Evolutionary conservation across 1,284 basidiomycete species (phyloP), one percentile per base, ranked within the genome.

Genomic region (Golubevia sp.): DNA sequence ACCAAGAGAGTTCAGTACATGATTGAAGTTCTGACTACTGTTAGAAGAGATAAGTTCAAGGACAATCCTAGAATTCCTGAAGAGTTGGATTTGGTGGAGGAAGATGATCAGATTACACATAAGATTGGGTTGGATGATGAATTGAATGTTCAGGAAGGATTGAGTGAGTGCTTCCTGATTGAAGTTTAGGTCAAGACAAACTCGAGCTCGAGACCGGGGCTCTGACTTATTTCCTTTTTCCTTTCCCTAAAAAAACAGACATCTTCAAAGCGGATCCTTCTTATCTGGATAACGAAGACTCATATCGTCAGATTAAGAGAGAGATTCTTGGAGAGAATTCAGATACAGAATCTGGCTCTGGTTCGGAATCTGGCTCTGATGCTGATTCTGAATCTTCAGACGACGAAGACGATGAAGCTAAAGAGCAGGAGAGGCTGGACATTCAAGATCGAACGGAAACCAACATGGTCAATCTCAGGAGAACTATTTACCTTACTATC

Each of bases 1-100:
- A 93, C 92, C 79, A 95, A 98, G 79, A 90, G 97, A 71, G 94
- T 97, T 25, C 96, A 99, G 83, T 99, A 97, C 86, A 98, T 98
- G 97, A 94, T 99, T 77, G 97, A 99, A 85, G 96, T 99, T 3
- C 71, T 83, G 0, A 71, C 73, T 1, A 79, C 82, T 62, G 93
- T 97, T 8, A 88, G 96, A 70, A 96, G 97, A 86, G 97, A 99
- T 87, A 94, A 92, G 84, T 99, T 93, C 88, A 97, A 97, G 87
- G 96, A 99, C 84, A 97, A 99, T 83, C 95, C 94, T 21, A 89
- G 92, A 68, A 86, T 99, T 53, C 91, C 93, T 0, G 94, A 98
- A 79, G 94, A 94, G 0, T 84, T 99, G 77, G 97, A 99, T 82
- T 85, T 99, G 30, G 97, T 99, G 0, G 94, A 98, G 76, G 96